phyloP scores from a whole-genome alignment of 768 basidiomycete species.

The Leucogyrophana mollusca region DNA sequence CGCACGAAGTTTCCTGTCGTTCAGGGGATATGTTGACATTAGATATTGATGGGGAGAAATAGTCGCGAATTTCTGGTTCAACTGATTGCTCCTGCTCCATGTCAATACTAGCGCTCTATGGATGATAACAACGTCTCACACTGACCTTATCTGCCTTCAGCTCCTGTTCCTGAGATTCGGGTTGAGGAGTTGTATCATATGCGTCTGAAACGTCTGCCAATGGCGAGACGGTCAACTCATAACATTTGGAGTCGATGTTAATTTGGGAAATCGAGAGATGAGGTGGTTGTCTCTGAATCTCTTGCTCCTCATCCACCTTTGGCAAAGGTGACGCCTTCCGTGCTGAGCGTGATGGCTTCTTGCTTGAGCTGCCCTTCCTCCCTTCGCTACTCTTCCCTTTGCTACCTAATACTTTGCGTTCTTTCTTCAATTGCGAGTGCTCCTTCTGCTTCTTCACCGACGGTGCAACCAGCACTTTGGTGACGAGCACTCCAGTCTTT shows the following conservation, averaged over 20 bases:
- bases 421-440: constrained; percentile 50
- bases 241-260: constrained; percentile 70
- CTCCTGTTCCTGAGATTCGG: constrained; percentile 38
- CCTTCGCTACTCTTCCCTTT: constrained; percentile 29
- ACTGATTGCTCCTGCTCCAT: constrained; percentile 46
- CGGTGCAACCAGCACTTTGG: constrained; percentile 44
- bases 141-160: constrained; percentile 49
- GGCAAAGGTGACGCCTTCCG: constrained; percentile 60
- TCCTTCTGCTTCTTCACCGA: constrained; percentile 44
- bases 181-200: constrained; percentile 45
- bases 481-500: constrained; percentile 57
- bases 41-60: constrained; percentile 32
- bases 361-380: constrained; percentile 38
- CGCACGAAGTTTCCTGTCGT: constrained; percentile 28
- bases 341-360: constrained; percentile 29
- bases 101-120: background rate
- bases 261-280: constrained; percentile 43
- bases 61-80: constrained; percentile 59
- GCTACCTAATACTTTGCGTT: constrained; percentile 48
- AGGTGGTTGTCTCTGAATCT: constrained; percentile 25
- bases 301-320: constrained; percentile 54
- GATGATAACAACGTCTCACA: constrained; percentile 11
- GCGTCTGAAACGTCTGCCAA: constrained; percentile 75
- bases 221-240: constrained; percentile 76
- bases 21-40: constrained; percentile 28